Conservation (phyloP, 2,329 filamentous ascomycete species). For the Dothistroma pini region DNA sequence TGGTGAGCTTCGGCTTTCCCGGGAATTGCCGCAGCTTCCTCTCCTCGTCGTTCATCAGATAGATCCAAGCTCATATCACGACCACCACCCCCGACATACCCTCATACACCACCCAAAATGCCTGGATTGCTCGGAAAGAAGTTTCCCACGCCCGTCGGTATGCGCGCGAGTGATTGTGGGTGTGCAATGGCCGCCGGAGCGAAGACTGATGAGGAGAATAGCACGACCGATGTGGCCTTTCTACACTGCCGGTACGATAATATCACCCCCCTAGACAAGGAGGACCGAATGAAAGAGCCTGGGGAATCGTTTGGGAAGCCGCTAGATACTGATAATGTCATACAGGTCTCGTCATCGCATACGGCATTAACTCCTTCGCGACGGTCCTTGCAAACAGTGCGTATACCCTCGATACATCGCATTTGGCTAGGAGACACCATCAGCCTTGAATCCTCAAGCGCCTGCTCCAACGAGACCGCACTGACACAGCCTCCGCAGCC, state of each 20-base stretch:
- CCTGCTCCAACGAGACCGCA: not conserved
- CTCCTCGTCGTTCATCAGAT: not conserved
- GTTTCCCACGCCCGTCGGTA: slow-evolving; percentile 50
- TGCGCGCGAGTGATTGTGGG: slow-evolving; percentile 25
- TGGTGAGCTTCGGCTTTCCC: not conserved
- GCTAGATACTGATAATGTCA: slow-evolving; percentile 6
- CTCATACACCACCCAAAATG: slow-evolving; percentile 23
- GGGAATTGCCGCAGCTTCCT: not conserved
- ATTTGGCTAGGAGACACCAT: not conserved
- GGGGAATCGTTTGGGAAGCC: not conserved
- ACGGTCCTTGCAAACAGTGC: slow-evolving; percentile 74
- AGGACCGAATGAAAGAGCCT: not conserved
- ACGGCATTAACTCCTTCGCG: slow-evolving; percentile 84
- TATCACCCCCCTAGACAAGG: not conserved
- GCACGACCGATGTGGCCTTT: slow-evolving; percentile 90
- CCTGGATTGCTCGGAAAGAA: slow-evolving; percentile 48
- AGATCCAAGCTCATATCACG: not conserved
- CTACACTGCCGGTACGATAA: slow-evolving; percentile 76
- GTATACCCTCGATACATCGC: slow-evolving; percentile 37
- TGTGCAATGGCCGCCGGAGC: slow-evolving; percentile 9
- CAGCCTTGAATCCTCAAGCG: no score
- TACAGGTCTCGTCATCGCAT: slow-evolving; percentile 77
- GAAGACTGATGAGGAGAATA: slow-evolving; percentile 43
- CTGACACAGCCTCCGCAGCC: slow-evolving; percentile 50
- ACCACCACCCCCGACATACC: not conserved